Conservation (phyloP, 768 basidiomycete species). For the Boletus edulis region DNA sequence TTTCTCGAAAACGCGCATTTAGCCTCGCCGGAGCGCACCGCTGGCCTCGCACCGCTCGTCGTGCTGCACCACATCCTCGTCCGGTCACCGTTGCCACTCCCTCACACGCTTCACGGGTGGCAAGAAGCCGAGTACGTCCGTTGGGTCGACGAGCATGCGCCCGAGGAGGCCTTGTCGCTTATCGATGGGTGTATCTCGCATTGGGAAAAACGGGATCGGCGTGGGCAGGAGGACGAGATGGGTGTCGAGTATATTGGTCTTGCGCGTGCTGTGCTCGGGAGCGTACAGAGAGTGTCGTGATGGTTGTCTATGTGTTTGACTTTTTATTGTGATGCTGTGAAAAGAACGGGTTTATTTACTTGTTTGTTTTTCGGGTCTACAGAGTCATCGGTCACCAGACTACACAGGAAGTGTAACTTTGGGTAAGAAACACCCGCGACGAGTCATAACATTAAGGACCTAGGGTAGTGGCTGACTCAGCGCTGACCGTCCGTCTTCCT, state of each 20-base stretch:
- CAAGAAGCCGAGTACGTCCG: constrained; percentile 94
- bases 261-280: constrained; percentile 56
- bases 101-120: constrained; percentile 91
- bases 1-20: constrained; percentile 82
- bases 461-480: too few species aligned
- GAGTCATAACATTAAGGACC: too few species aligned
- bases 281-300: constrained; percentile 28
- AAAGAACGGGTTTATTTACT: too few species aligned
- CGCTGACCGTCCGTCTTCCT: too few species aligned
- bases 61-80: constrained; percentile 93
- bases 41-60: constrained; percentile 78
- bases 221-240: constrained; percentile 42
- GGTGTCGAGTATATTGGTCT: constrained; percentile 65
- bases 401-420: too few species aligned
- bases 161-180: constrained; percentile 76
- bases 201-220: constrained; percentile 73
- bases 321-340: too few species aligned
- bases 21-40: constrained; percentile 61
- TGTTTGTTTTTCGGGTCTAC: too few species aligned
- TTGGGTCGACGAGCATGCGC: constrained; percentile 91
- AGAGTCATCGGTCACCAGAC: too few species aligned
- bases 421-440: too few species aligned
- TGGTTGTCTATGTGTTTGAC: too few species aligned
- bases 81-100: constrained; percentile 80
- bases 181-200: constrained; percentile 78